These are phyloP conservation scores for Helotiales sp. DNA, from an alignment of 2,329 filamentous ascomycete genomes.

Conservation along the genomic window DNA sequence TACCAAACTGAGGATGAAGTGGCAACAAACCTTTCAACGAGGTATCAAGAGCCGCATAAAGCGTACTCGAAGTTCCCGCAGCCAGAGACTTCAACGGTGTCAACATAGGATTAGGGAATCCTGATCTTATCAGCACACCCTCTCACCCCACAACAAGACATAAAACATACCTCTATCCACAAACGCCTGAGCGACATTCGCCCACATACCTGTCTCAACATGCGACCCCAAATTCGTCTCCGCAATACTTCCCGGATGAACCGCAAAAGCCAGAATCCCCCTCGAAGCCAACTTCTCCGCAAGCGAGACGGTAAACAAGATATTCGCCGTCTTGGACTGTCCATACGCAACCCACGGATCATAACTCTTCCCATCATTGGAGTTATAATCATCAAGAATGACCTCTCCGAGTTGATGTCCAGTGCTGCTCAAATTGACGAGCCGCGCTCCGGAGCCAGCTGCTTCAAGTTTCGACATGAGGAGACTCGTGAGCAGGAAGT, in stretches of 20 bases:
- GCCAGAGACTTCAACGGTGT: background rate
- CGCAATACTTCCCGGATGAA: constrained; percentile 38
- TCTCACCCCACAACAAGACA: background rate
- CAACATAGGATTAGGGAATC: background rate
- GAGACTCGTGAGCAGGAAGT: constrained; percentile 31
- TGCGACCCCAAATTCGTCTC: background rate
- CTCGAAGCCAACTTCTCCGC: constrained; percentile 37
- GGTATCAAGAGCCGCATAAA: constrained; percentile 8
- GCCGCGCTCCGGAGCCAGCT: constrained; percentile 8
- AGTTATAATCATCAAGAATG: constrained; percentile 41
- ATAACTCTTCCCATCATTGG: constrained; percentile 39
- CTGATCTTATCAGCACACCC: background rate
- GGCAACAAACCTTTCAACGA: background rate
- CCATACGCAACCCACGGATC: constrained; percentile 44
- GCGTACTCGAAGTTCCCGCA: constrained; percentile 6
- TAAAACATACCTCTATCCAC: constrained; percentile 3
- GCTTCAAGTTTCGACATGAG: constrained; percentile 22
- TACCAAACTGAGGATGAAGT: background rate
- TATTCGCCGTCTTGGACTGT: constrained; percentile 45
- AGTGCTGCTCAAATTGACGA: constrained; percentile 40
- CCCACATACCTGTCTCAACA: background rate
- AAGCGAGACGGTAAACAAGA: constrained; percentile 42
- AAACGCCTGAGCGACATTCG: background rate
- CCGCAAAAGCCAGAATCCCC: constrained; percentile 37
- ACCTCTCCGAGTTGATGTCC: constrained; percentile 45